phyloP scores from a whole-genome alignment of 1,139 yeast genomes.

The Sugiyamaella xylanicola region DNA sequence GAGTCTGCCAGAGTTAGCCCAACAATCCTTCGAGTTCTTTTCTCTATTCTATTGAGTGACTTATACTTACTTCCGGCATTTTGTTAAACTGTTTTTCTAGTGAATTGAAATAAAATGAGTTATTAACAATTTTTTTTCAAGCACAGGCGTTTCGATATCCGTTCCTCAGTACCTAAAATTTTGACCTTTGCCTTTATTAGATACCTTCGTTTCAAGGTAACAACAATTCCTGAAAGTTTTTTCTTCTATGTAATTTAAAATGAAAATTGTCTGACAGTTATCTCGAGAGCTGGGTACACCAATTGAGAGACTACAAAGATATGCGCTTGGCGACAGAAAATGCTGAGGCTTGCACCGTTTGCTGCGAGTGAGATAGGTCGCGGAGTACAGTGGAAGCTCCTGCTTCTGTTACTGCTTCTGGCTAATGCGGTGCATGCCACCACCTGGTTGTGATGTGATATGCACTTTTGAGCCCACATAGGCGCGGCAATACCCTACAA shows the following conservation, averaged over 20 bases:
- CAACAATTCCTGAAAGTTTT: no score
- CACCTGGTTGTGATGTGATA: no score
- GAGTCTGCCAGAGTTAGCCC: slow-evolving; percentile 42
- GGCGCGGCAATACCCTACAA: background rate
- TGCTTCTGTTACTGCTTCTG: background rate
- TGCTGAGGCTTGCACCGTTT: background rate
- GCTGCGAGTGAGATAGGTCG: background rate
- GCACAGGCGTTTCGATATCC: no score
- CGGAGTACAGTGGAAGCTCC: background rate
- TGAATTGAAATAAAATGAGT: background rate
- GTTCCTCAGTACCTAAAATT: no score
- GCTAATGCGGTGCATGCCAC: background rate
- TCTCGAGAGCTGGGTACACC: background rate
- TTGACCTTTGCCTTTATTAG: no score
- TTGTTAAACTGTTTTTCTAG: background rate
- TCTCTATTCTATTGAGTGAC: no score
- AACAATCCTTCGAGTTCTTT: no score
- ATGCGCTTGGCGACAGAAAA: background rate
- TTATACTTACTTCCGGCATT: slow-evolving; percentile 19
- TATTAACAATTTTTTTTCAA: background rate
- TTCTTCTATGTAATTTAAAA: no score
- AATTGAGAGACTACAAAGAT: background rate
- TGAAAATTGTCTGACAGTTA: no score
- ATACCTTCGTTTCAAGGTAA: no score
- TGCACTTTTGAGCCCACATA: no score